Evolutionary conservation across 164 flowering plant genomes (phyloP), one percentile per base, ranked within the genome.

Genomic region (Brasenia schreberi): DNA sequence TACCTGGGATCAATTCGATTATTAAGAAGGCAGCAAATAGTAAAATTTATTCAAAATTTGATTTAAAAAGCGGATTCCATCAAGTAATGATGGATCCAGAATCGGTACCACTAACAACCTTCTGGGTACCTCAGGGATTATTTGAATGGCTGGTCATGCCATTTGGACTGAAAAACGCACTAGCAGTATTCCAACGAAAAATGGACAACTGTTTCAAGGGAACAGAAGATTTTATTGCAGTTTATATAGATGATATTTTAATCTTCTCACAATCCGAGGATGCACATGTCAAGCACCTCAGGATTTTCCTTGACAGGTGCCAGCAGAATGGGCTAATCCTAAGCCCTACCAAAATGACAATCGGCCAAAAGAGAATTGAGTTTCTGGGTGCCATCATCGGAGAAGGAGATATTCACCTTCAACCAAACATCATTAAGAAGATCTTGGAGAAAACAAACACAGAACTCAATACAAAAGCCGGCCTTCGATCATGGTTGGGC

Each of bases 241-340:
- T n/a, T n/a, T n/a, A n/a, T n/a, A n/a, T n/a, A n/a, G n/a, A n/a
- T 62, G 69, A 71, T 42, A 71, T 71, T 18, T 23, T 71, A 43
- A 10, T 70, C 64, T 68, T 17, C 66, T 7, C 10, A n/a, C n/a
- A n/a, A n/a, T n/a, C n/a, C n/a, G n/a, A n/a, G n/a, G n/a, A n/a
- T n/a, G n/a, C n/a, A n/a, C n/a, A n/a, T n/a, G n/a, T n/a, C n/a
- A n/a, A n/a, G n/a, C n/a, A n/a, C n/a, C n/a, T n/a, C n/a, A n/a
- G 33, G 16, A 49, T 1, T 16, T 23, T 70, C 60, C 44, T 71
- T n/a, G 11, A 56, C 7, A 71, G 45, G 7, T 67, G 66, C 39
- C 7, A 64, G 23, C 5, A 42, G n/a, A 6, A 71, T 52, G 74
- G 74, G 42, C n/a, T n/a, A n/a, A n/a, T n/a, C n/a, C n/a, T n/a